Percentiles rank a stretch among this genome's conserved stretches.
Conservation (phyloP, 352 stramenopile species). For the Phytophthora pluvialis region DNA sequence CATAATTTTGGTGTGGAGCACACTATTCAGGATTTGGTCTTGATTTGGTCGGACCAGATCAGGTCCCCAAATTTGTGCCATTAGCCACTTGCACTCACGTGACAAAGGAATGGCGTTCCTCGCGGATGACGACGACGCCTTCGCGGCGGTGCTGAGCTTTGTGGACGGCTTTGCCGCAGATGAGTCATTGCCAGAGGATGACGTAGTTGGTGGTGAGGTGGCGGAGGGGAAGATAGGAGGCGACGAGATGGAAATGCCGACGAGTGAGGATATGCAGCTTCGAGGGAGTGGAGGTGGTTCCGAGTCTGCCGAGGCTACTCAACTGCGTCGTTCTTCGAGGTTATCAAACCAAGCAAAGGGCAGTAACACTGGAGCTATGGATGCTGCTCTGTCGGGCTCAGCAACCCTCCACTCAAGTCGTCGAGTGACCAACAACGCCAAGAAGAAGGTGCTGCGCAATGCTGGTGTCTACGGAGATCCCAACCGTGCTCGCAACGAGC, state of each 20-base stretch:
- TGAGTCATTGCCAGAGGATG: neutral
- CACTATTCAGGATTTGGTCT: neutral
- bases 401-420: constrained; percentile 1
- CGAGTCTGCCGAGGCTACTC: neutral
- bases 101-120: constrained; percentile 28
- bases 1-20: constrained; percentile 18
- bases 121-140: constrained; percentile 28
- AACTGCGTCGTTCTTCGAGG: constrained; percentile 12
- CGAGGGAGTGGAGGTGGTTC: constrained; percentile 1
- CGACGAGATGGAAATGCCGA: constrained; percentile 10
- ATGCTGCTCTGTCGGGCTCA: neutral
- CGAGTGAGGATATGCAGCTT: constrained; percentile 13
- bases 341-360: constrained; percentile 6
- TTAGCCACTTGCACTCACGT: constrained; percentile 1
- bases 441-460: constrained; percentile 23
- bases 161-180: constrained; percentile 26
- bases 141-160: constrained; percentile 40
- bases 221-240: neutral
- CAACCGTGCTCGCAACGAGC: constrained; percentile 35
- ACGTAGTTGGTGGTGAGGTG: neutral
- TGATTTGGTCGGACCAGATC: constrained; percentile 13
- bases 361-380: neutral
- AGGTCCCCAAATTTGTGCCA: neutral
- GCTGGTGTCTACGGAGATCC: constrained; percentile 23
- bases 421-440: constrained; percentile 3